Percentiles rank a stretch among this genome's conserved stretches.
These are phyloP conservation scores for Cenchrus purpureus DNA, from an alignment of 176 grass and related monocot species.

Conservation along the genomic window DNA sequence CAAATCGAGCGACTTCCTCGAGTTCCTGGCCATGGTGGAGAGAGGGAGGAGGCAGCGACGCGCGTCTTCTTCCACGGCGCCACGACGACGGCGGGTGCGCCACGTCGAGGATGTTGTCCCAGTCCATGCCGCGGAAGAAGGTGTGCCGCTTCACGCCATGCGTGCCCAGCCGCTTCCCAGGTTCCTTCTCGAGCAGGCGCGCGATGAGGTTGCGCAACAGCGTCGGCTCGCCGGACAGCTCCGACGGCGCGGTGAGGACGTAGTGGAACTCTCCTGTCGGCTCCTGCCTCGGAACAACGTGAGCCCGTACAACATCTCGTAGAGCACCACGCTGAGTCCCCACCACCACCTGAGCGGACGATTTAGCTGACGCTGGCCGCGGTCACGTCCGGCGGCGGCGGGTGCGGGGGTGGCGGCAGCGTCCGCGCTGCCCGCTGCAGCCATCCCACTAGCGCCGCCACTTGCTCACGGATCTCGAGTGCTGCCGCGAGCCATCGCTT, in stretches of 20 bases:
- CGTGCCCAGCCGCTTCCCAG: constrained; percentile 49
- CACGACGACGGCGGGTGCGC: constrained; percentile 58
- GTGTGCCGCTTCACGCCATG: constrained; percentile 63
- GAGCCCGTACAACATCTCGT: constrained; percentile 78
- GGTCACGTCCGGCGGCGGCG: background rate
- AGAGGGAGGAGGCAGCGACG: no score
- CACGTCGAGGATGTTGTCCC: constrained; percentile 63
- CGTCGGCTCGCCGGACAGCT: constrained; percentile 62
- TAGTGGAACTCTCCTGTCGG: constrained; percentile 72
- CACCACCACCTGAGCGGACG: no score
- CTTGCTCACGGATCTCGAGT: no score
- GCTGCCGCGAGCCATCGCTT: no score
- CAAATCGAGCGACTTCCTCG: no score
- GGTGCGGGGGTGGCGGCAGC: constrained; percentile 9
- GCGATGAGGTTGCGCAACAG: constrained; percentile 58
- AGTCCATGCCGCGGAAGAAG: constrained; percentile 65
- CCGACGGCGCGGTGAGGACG: constrained; percentile 56
- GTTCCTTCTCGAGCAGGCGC: constrained; percentile 75
- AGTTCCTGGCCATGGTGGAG: no score
- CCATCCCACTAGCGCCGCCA: no score
- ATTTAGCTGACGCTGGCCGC: no score
- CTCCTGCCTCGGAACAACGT: constrained; percentile 76
- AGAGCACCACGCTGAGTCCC: constrained; percentile 73
- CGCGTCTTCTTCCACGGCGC: no score
- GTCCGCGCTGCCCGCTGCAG: background rate